phyloP scores from a whole-genome alignment of 129 eudicot genomes.

The Helianthus tuberosus region DNA sequence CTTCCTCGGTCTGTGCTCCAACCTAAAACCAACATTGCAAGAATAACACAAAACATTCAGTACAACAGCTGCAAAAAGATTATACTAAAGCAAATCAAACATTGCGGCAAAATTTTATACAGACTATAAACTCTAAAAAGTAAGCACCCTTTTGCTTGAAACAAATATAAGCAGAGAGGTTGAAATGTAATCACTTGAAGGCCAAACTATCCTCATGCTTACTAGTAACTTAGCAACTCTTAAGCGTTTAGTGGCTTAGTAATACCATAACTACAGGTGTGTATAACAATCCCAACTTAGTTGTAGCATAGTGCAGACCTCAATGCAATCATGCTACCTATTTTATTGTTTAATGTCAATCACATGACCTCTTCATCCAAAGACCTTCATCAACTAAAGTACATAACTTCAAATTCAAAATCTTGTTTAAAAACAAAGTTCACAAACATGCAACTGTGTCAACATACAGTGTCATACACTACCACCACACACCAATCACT shows the following conservation, averaged over 20 bases:
- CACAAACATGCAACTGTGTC: not conserved
- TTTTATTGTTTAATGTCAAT: not conserved
- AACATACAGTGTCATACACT: not conserved
- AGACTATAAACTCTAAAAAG: not conserved
- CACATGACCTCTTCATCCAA: not conserved
- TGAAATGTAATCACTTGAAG: not conserved
- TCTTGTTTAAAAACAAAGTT: not conserved
- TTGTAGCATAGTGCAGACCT: not conserved
- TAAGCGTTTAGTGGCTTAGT: not conserved
- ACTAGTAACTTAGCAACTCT: not conserved
- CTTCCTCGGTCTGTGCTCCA: constrained; percentile 79
- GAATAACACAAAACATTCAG: not conserved
- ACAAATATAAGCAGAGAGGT: not conserved
- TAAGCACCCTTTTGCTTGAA: not conserved
- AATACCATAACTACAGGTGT: not conserved
- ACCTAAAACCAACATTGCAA: constrained; percentile 50
- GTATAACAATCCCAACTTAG: not conserved
- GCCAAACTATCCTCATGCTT: not conserved
- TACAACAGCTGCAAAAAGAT: not conserved
- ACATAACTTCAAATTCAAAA: not conserved
- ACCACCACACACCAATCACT: not conserved
- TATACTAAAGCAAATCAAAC: not conserved
- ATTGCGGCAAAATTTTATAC: not conserved
- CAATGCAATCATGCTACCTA: not conserved
- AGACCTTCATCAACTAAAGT: not conserved